Base-by-base conservation (phyloP, 2,329 filamentous ascomycete genomes). In the Gaeumannomyces tritici region DNA sequence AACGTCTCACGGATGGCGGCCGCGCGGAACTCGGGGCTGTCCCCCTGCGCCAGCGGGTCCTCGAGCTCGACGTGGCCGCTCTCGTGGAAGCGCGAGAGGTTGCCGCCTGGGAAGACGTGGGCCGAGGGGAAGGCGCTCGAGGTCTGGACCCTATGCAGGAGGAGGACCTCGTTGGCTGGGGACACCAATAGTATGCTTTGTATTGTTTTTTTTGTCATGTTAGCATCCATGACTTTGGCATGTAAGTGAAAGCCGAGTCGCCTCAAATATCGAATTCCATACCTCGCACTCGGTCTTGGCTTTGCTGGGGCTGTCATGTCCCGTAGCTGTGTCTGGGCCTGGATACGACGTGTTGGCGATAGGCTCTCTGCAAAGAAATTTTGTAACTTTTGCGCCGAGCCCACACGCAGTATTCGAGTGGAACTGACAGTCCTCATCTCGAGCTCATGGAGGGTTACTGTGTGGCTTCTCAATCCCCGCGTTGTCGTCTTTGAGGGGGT, bases 31-130 rank as follows among this genome's bases (percentile, higher is more conserved):
- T 85, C 82, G 0, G 79, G 76, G 0, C 86, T 86, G 71, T 97
- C 93, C 13, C 79, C 73, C 69, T 97, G 92, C 15, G 88, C 77
- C 12, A 74, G 76, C 0, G 78, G 73, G 31, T 84, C 78, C 21
- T 80, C 79, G 0, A 82, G 80, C 13, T 35, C 57, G 2, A 65
- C 47, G 1, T 84, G 73, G 0, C 67, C 67, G 3, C 90, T 92
- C 68, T 98, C 93, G 69, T 96, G 91, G 26, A 83, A 83, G 0
- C 83, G 74, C 15, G 91, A 89, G 27, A 96, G 81, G 69, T 92
- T 92, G 7, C 95, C 95, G 42, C 95, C 95, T 0, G 95, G 93
- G 68, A 99, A 99, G 64, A 99, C 95, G 71, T 98, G 92, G 0
- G 93, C 95, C 0, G 91, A 93, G 4, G 93, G 85, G 70, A 97